Percentiles rank a stretch among this genome's conserved stretches.
Evolutionary conservation across 257 asterid genomes (phyloP).

Genomic region (Plantago ovata): DNA sequence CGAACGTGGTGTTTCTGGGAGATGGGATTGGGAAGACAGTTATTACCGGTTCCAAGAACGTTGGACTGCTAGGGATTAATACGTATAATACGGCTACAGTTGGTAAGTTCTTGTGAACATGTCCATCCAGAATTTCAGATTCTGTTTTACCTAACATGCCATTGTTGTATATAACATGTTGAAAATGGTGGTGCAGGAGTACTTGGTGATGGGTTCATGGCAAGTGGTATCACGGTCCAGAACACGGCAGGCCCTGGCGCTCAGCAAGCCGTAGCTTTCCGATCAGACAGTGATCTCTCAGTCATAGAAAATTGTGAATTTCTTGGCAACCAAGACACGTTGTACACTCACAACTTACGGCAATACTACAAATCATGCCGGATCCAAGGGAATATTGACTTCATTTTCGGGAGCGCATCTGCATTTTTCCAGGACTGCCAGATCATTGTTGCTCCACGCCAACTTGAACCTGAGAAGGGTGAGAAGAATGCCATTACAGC

Average conservation of each 20-base stretch:
- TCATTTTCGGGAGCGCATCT: constrained; percentile 33
- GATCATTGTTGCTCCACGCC: constrained; percentile 26
- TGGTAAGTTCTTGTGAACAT: constrained; percentile 38
- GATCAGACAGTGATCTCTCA: constrained; percentile 31
- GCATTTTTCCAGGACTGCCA: constrained; percentile 26
- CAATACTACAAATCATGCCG: constrained; percentile 32
- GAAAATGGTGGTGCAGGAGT: constrained; percentile 24
- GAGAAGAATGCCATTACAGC: constrained; percentile 30
- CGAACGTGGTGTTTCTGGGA: constrained; percentile 57
- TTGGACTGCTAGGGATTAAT: constrained; percentile 41
- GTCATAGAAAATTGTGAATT: constrained; percentile 24
- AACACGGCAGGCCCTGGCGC: constrained; percentile 31
- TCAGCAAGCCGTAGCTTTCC: constrained; percentile 36
- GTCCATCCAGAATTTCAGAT: too few species aligned
- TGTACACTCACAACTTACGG: constrained; percentile 28
- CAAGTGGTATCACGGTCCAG: constrained; percentile 24
- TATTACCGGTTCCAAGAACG: constrained; percentile 53
- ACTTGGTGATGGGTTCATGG: constrained; percentile 35
- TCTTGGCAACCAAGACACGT: constrained; percentile 33
- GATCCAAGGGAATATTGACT: constrained; percentile 34
- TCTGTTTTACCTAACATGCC: not conserved
- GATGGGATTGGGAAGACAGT: constrained; percentile 74
- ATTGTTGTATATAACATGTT: not conserved
- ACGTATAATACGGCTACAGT: constrained; percentile 68
- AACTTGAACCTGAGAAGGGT: constrained; percentile 24